These are phyloP conservation scores for Penicillium fuscoglaucum DNA, from an alignment of 2,329 filamentous ascomycete genomes.

Conservation along the genomic window DNA sequence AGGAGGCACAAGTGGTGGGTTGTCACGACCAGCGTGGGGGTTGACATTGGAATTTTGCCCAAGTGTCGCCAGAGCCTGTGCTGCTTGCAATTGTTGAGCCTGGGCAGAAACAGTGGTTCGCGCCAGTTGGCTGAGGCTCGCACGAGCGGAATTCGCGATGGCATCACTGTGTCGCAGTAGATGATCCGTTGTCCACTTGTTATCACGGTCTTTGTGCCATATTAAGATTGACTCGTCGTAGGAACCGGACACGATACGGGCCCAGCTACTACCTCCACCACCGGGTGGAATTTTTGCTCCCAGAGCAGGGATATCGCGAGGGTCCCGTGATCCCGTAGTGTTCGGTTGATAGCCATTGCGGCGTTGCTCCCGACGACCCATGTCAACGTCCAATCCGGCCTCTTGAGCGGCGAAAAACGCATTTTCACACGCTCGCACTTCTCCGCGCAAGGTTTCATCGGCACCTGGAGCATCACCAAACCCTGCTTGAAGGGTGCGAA, in stretches of 20 bases:
- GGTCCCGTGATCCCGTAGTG: constrained; percentile 68
- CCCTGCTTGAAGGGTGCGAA: constrained; percentile 91
- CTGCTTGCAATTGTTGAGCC: constrained; percentile 22
- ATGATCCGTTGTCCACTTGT: constrained; percentile 78
- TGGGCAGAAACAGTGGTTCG: constrained; percentile 24
- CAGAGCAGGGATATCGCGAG: constrained; percentile 70
- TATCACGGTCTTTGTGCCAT: constrained; percentile 83
- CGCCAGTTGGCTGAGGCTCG: constrained; percentile 20
- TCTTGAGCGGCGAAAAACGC: constrained; percentile 65
- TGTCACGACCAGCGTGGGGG: constrained; percentile 5
- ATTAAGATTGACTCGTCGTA: constrained; percentile 96
- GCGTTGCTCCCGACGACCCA: constrained; percentile 51
- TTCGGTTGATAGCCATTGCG: constrained; percentile 56
- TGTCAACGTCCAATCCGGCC: constrained; percentile 44
- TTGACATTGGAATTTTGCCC: constrained; percentile 5
- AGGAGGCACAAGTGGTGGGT: constrained; percentile 5
- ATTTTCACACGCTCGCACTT: constrained; percentile 71
- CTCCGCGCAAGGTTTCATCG: constrained; percentile 68
- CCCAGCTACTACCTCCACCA: constrained; percentile 83
- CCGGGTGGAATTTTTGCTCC: constrained; percentile 88
- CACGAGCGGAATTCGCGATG: constrained; percentile 38
- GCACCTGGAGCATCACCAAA: constrained; percentile 87
- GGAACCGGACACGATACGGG: constrained; percentile 92
- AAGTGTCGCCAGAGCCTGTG: constrained; percentile 16
- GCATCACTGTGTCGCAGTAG: constrained; percentile 66